phyloP scores from a whole-genome alignment of 257 asterid species.

The Solanum pennellii region DNA sequence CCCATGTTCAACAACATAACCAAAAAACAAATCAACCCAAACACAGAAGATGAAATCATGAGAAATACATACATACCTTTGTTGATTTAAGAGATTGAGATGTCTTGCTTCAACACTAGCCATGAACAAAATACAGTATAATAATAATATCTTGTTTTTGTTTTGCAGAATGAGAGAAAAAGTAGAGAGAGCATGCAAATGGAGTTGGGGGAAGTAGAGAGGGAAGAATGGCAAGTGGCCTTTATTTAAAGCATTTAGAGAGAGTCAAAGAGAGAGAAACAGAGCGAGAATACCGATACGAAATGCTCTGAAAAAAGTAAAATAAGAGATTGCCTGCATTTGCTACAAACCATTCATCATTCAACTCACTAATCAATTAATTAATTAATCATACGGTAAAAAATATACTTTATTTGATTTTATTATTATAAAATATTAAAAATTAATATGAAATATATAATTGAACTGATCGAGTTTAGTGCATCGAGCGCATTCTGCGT shows the following conservation, averaged over 20 bases:
- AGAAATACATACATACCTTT: neutral
- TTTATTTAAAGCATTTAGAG: slow-evolving; percentile 30
- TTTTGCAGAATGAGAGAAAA: neutral
- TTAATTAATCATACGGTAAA: no score
- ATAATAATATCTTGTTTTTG: no score
- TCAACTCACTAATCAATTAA: neutral
- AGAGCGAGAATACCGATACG: neutral
- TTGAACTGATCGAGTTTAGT: neutral
- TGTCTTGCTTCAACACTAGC: slow-evolving; percentile 58
- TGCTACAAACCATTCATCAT: neutral
- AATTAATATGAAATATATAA: neutral
- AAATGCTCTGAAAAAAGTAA: neutral
- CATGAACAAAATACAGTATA: slow-evolving; percentile 5
- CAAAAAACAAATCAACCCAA: neutral
- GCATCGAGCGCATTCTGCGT: neutral
- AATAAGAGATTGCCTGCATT: neutral
- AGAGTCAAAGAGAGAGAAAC: slow-evolving; percentile 11
- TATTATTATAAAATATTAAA: no score
- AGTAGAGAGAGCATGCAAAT: neutral
- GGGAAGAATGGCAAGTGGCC: slow-evolving; percentile 7
- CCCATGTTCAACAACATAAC: neutral
- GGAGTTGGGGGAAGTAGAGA: slow-evolving; percentile 20
- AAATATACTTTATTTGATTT: no score
- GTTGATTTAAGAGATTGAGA: slow-evolving; percentile 22
- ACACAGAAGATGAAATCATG: neutral